Conservation (phyloP, 768 basidiomycete species). For the Tulasnella sp. region DNA sequence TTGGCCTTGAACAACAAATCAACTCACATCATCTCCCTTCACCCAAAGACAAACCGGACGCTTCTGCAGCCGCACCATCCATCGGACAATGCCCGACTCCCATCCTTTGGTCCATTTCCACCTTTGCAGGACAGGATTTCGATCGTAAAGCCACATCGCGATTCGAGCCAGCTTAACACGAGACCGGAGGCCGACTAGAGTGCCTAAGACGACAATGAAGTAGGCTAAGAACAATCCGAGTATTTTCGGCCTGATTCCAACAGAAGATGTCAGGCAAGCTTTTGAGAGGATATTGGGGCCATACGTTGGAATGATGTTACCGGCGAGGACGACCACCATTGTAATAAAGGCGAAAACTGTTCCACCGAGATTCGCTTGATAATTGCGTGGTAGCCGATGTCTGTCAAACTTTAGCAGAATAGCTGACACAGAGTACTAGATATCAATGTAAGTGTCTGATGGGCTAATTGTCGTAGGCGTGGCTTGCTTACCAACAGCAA, state of each 20-base stretch:
- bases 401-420: constrained; percentile 55
- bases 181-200: constrained; percentile 42
- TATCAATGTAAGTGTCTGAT: constrained; percentile 37
- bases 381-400: constrained; percentile 39
- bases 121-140: constrained; percentile 35
- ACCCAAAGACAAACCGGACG: constrained; percentile 51
- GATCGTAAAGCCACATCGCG: constrained; percentile 54
- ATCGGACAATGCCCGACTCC: constrained; percentile 33
- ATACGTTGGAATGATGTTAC: constrained; percentile 41
- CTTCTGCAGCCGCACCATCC: constrained; percentile 37
- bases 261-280: background rate
- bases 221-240: constrained; percentile 47
- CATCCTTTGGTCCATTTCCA: constrained; percentile 30
- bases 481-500: background rate
- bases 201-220: constrained; percentile 35
- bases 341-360: constrained; percentile 36
- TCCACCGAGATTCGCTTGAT: constrained; percentile 30
- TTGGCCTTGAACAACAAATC: background rate
- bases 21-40: constrained; percentile 51
- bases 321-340: constrained; percentile 36
- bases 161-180: constrained; percentile 42
- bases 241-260: background rate
- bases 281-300: constrained; percentile 24
- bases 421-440: constrained; percentile 48
- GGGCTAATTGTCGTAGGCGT: background rate